A percentile compares a stretch with the other conserved stretches of the same genome.
Evolutionary conservation across 2,329 filamentous ascomycete species (phyloP).

Genomic region (Berkeleyomyces basicola): DNA sequence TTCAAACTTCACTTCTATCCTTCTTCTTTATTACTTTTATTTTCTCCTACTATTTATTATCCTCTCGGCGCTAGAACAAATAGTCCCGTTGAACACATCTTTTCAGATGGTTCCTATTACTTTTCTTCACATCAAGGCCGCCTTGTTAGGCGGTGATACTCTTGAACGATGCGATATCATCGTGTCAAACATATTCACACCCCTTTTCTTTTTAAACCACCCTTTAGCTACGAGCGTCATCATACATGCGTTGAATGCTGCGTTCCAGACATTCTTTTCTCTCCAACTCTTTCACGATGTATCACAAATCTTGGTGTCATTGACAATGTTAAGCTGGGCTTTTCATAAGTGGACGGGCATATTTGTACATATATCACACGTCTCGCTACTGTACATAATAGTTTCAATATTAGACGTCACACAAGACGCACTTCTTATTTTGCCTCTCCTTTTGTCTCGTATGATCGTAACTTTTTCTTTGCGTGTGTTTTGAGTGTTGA

Average conservation of each 20-base stretch:
- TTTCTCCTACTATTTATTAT: background rate
- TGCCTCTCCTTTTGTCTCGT: no score
- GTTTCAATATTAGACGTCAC: background rate
- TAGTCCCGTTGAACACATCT: background rate
- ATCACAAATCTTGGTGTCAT: background rate
- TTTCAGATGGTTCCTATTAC: background rate
- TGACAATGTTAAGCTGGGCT: background rate
- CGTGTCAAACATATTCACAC: background rate
- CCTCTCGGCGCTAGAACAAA: background rate
- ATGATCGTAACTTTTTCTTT: no score
- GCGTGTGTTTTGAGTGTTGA: no score
- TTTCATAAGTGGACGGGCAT: background rate
- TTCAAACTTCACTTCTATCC: background rate
- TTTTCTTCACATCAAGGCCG: background rate
- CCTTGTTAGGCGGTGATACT: background rate
- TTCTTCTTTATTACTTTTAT: conserved; percentile 2
- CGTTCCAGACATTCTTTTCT: background rate
- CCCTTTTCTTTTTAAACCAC: background rate
- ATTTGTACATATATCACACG: background rate
- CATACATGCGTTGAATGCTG: background rate
- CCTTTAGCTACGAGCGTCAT: background rate
- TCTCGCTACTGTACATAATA: background rate
- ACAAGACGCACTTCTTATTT: background rate
- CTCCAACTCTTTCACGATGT: conserved; percentile 2
- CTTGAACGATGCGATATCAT: background rate